Percentiles rank a stretch among this genome's conserved stretches.
Evolutionary conservation across 1,284 basidiomycete species (phyloP).

Genomic region (Puccinia horiana): DNA sequence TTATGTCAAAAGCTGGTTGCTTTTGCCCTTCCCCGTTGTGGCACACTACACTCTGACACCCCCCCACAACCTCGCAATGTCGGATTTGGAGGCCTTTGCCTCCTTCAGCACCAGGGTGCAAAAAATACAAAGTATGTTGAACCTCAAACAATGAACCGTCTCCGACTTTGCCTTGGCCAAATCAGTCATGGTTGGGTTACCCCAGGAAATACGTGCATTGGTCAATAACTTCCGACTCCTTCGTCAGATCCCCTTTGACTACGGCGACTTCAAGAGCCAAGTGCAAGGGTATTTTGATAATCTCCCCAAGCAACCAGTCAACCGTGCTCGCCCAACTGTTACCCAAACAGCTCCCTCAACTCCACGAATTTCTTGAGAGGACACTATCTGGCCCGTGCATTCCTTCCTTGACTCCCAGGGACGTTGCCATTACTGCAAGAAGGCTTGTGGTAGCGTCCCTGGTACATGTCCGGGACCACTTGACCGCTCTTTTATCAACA

Average conservation of each 20-base stretch:
- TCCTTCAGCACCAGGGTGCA: background rate
- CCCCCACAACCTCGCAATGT: background rate
- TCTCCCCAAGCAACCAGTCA: too few relatives aligned
- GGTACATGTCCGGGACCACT: background rate
- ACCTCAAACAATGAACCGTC: background rate
- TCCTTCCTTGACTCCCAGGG: slow-evolving; percentile 4
- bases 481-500: background rate
- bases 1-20: background rate
- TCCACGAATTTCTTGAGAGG: background rate
- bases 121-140: background rate
- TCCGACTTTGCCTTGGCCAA: background rate
- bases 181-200: background rate
- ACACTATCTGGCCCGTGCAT: slow-evolving; percentile 1
- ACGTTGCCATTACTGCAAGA: slow-evolving; percentile 20
- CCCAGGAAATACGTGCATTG: background rate
- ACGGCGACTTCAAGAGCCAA: too few relatives aligned
- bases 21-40: background rate
- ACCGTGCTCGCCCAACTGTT: too few relatives aligned
- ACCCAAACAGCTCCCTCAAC: background rate
- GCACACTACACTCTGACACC: background rate
- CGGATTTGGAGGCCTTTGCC: background rate
- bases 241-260: too few relatives aligned
- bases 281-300: too few relatives aligned
- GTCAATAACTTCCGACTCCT: too few relatives aligned
- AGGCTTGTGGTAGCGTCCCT: background rate